Evolutionary conservation across 441 rosid genomes (phyloP).

Genomic region (Breynia disticha): DNA sequence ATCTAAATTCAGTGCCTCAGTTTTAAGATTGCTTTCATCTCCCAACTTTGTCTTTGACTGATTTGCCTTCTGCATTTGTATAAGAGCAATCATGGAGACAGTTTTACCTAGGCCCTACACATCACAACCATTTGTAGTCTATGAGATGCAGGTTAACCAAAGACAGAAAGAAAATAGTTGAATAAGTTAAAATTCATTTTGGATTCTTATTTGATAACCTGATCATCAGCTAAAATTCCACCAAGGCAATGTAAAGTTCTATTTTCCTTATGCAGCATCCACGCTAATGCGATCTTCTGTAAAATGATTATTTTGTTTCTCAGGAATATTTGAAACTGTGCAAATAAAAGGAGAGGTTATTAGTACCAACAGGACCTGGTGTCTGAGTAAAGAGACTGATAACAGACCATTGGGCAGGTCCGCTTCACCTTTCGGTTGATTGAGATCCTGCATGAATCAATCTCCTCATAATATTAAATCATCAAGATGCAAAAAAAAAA

Average conservation of each 20-base stretch:
- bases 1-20: slow-evolving; percentile 83
- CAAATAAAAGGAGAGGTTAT: slow-evolving; percentile 10
- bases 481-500: neutral
- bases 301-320: slow-evolving; percentile 14
- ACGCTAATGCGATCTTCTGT: slow-evolving; percentile 94
- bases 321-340: slow-evolving; percentile 8
- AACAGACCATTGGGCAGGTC: slow-evolving; percentile 56
- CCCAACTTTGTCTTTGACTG: slow-evolving; percentile 50
- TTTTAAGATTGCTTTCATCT: slow-evolving; percentile 30
- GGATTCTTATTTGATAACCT: slow-evolving; percentile 38
- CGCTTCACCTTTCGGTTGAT: slow-evolving; percentile 73
- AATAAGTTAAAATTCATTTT: slow-evolving; percentile 6
- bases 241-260: slow-evolving; percentile 74
- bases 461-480: slow-evolving; percentile 9
- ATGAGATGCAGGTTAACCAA: slow-evolving; percentile 6
- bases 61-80: slow-evolving; percentile 60
- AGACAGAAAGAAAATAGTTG: slow-evolving; percentile 11
- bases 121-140: slow-evolving; percentile 14
- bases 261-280: slow-evolving; percentile 95
- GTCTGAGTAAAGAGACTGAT: slow-evolving; percentile 80
- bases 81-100: slow-evolving; percentile 80
- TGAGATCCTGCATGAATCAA: slow-evolving; percentile 56
- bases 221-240: slow-evolving; percentile 97
- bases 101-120: slow-evolving; percentile 98
- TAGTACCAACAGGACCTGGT: slow-evolving; percentile 56